Evolutionary conservation across 441 rosid species (phyloP).

Genomic region (Theobroma grandiflorum): DNA sequence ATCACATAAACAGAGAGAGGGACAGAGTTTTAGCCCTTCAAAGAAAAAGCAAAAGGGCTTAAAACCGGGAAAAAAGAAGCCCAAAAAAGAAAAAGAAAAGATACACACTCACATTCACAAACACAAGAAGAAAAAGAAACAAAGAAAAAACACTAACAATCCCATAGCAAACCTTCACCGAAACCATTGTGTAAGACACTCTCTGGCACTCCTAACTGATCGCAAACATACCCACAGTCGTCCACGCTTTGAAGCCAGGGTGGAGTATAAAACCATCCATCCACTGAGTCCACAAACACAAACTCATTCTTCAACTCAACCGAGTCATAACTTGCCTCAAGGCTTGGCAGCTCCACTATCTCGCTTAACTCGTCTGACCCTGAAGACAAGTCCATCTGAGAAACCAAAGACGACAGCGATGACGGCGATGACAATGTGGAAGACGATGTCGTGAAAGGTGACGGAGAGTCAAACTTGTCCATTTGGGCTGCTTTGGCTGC

Average conservation of each 20-base stretch:
- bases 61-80: background rate
- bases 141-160: background rate
- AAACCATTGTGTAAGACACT: conserved; percentile 21
- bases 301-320: conserved; percentile 52
- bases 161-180: conserved; percentile 49
- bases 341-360: conserved; percentile 75
- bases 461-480: conserved; percentile 43
- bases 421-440: conserved; percentile 36
- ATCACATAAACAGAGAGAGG: background rate
- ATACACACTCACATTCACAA: conserved; percentile 12
- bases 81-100: background rate
- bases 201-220: conserved; percentile 35
- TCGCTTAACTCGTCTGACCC: conserved; percentile 68
- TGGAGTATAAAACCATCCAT: conserved; percentile 59
- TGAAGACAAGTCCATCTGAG: conserved; percentile 46
- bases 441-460: conserved; percentile 22
- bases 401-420: conserved; percentile 52
- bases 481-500: conserved; percentile 86
- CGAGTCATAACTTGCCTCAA: conserved; percentile 52
- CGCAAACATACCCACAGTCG: conserved; percentile 36
- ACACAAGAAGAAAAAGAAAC: background rate
- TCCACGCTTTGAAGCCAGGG: conserved; percentile 52
- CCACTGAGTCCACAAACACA: conserved; percentile 59
- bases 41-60: conserved; percentile 16
- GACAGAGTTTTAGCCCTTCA: conserved; percentile 17